Evolutionary conservation across 2,329 filamentous ascomycete species (phyloP), one percentile per base, ranked within the genome.

Genomic region (Fusarium goolgardi): DNA sequence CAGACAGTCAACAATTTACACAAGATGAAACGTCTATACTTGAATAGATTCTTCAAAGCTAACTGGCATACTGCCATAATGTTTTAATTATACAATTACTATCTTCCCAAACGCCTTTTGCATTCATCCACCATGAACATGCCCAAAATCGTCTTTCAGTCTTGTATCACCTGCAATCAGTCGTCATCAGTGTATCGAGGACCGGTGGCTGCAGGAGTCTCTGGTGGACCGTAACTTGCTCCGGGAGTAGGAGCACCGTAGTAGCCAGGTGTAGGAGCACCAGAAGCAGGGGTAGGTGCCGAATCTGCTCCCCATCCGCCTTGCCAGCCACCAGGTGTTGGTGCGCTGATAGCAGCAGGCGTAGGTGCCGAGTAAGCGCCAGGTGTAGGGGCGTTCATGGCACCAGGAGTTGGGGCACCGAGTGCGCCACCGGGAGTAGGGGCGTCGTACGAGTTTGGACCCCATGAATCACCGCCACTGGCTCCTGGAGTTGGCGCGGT

Each of bases 381-480:
- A 0, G 90, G 91, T 0, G 91, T 94, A 1, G 91, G 91, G 5
- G 91, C 91, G 70, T 86, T 88, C 73, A 89, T 77, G 1, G 85
- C 86, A 46, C 84, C 87, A 0, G 88, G 88, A 8, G 87, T 90
- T 6, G 88, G 87, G 10, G 88, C 88, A 23, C 86, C 82, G 15
- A 81, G 82, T 10, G 81, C 86, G 20, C 87, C 87, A 13, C 87
- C 88, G 0, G 89, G 89, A 0, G 89, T 91, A 4, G 90, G 90
- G 6, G 90, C 90, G 71, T 95, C 92, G 71, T 91, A 93, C 1
- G 86, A 77, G 39, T 76, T 76, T 2, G 83, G 78, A 35, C 85
- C 85, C 87, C 88, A 90, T 8, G 84, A 80, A 61, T 90, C 87
- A 51, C 82, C 82, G 53, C 83, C 86, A 73, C 84, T 86, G 53